Conservation (phyloP, 106 monocot species). For the Hemerocallis citrina region DNA sequence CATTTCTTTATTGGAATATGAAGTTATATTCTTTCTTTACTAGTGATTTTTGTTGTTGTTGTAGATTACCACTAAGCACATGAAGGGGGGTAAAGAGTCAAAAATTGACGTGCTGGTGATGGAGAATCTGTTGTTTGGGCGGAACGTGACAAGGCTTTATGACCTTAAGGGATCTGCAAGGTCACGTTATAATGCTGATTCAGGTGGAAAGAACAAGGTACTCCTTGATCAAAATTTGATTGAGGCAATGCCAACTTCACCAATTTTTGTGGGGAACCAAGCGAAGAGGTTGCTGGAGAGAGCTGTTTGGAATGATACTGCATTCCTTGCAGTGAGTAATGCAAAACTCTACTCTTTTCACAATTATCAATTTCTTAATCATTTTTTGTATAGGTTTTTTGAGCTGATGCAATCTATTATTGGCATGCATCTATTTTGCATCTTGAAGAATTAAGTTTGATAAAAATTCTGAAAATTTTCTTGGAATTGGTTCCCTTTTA, state of each 20-base stretch:
- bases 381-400: too few relatives aligned
- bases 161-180: constrained; percentile 83
- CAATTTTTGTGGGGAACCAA: constrained; percentile 88
- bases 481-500: not conserved
- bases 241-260: constrained; percentile 86
- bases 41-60: not conserved
- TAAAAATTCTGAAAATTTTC: not conserved
- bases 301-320: constrained; percentile 97
- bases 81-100: constrained; percentile 69
- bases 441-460: not conserved
- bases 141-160: constrained; percentile 63
- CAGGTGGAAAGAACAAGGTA: constrained; percentile 73
- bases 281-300: constrained; percentile 74
- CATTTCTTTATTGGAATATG: not conserved
- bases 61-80: constrained; percentile 50
- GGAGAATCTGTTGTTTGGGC: constrained; percentile 81
- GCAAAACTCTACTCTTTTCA: not conserved
- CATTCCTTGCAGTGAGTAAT: constrained; percentile 70
- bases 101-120: constrained; percentile 86
- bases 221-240: constrained; percentile 86
- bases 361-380: not conserved
- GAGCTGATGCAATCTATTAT: not conserved
- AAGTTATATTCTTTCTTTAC: not conserved
- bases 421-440: not conserved
- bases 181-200: constrained; percentile 79